phyloP scores from a whole-genome alignment of 1,284 basidiomycete species.

The Marasmius sp. region DNA sequence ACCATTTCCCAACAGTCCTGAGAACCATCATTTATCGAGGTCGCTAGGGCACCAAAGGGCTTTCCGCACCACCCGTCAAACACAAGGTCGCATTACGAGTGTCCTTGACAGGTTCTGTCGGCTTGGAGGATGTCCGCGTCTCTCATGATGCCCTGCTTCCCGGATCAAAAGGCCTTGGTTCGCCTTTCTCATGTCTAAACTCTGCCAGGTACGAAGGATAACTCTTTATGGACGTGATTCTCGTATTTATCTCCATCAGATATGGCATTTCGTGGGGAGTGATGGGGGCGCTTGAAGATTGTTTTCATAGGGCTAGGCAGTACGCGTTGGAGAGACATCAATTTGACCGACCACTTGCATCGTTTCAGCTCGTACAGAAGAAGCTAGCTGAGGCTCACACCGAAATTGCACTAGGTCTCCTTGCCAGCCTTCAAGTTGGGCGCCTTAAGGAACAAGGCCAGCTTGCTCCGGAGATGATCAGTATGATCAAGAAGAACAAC shows the following conservation, averaged over 20 bases:
- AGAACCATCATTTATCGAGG: not conserved
- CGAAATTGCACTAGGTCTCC: conserved; percentile 81
- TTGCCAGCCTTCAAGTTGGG: conserved; percentile 83
- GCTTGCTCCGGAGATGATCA: conserved; percentile 91
- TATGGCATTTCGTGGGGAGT: conserved; percentile 93
- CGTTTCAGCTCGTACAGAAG: conserved; percentile 96
- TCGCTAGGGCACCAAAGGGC: conserved; percentile 75
- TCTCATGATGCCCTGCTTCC: conserved; percentile 75
- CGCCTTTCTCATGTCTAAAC: conserved; percentile 90
- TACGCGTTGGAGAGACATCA: conserved; percentile 92
- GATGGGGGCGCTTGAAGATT: conserved; percentile 95
- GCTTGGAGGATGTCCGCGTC: conserved; percentile 84
- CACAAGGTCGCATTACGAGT: conserved; percentile 91
- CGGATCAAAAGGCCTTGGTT: conserved; percentile 72
- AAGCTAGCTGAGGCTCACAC: conserved; percentile 93
- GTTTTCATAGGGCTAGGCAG: conserved; percentile 72
- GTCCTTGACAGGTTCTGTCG: conserved; percentile 91
- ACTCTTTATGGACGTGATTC: not conserved
- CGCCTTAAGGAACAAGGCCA: conserved; percentile 83
- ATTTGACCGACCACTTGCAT: conserved; percentile 87
- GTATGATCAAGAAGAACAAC: conserved; percentile 94
- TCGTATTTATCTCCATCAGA: conserved; percentile 28
- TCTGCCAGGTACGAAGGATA: conserved; percentile 62
- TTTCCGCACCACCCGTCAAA: conserved; percentile 86
- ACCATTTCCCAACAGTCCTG: not conserved